Base-by-base conservation (phyloP, 164 flowering plant genomes). In the Vitis riparia region DNA sequence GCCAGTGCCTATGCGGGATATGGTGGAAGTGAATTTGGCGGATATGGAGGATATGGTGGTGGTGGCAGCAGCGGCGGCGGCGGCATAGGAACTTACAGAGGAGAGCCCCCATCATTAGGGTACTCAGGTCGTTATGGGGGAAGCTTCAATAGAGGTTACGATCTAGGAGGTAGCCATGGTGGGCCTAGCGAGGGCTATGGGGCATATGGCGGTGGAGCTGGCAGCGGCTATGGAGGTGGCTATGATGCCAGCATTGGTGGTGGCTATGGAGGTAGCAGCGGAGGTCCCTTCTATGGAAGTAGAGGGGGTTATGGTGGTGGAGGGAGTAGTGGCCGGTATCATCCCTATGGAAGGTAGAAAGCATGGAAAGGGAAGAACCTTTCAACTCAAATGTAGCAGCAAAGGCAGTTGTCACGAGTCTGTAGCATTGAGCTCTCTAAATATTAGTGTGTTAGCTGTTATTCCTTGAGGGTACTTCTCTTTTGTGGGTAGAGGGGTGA, bases 81-180 rank as follows among this genome's bases (percentile, higher is more conserved):
- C 52, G 74, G 84, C 19, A 58, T 85, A 60, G 91, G 91, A 29
- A 72, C 82, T 30, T 88, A 81, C 44, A 79, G 93, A 55, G 93
- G 88, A 74, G 90, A 90, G 14, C 78, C 91, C 7, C 44, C 44
- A 37, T 82, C 91, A 11, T 65, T 86, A 17, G 92, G 92, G 29
- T 88, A 84, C 74, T 74, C 89, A 2, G 76, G 88, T 68, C 84
- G 91, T 66, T 90, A 87, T 73, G 91, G 89, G 56, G 87, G 87
- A 68, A 70, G 82, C 71, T 80, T 66, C 51, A 83, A 82, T 68
- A 80, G 91, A 75, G 89, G 90, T 44, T 88, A 86, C 66, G 89
- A 86, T 59, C 58, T 85, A 55, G 89, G 85, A 27, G 78, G 81
- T 71, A 83, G 84, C 59, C 87, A 86, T 71, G 91, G 90, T 73